A percentile compares a stretch with the other conserved stretches of the same genome.
These are phyloP conservation scores for Stropharia rugosoannulata DNA, from an alignment of 768 basidiomycete genomes.

Conservation along the genomic window DNA sequence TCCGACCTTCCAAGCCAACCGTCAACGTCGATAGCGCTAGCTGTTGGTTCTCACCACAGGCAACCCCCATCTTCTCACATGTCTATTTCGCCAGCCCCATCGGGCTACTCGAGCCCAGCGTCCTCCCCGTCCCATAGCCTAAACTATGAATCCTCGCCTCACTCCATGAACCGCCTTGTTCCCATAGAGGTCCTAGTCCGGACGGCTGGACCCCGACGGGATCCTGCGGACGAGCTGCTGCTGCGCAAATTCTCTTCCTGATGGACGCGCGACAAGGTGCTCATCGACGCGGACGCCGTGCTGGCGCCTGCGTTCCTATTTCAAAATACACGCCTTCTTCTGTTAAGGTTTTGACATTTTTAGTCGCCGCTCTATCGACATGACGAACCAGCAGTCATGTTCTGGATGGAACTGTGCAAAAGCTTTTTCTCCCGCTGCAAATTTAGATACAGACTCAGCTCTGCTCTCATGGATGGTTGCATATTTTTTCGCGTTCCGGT, in stretches of 20 bases:
- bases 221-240: constrained; percentile 65
- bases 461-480: constrained; percentile 10
- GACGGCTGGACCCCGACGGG: constrained; percentile 51
- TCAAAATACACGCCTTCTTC: not conserved
- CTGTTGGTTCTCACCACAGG: constrained; percentile 22
- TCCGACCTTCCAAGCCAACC: constrained; percentile 25
- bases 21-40: constrained; percentile 20
- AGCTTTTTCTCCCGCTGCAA: constrained; percentile 8
- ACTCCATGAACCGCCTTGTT: constrained; percentile 42
- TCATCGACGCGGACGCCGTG: not conserved
- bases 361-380: constrained; percentile 8
- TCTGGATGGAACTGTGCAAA: constrained; percentile 4
- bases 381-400: not conserved
- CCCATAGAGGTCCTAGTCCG: constrained; percentile 64
- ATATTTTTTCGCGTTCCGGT: constrained; percentile 8
- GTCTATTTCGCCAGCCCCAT: constrained; percentile 25
- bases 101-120: constrained; percentile 35
- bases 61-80: constrained; percentile 22
- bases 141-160: constrained; percentile 20
- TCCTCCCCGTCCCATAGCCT: constrained; percentile 39
- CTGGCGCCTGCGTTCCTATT: constrained; percentile 5
- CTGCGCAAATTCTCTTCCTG: constrained; percentile 53
- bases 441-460: constrained; percentile 14
- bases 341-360: constrained; percentile 5
- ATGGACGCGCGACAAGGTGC: not conserved